phyloP scores from a whole-genome alignment of 148 eudicot genomes.

The Silene uniflora region DNA sequence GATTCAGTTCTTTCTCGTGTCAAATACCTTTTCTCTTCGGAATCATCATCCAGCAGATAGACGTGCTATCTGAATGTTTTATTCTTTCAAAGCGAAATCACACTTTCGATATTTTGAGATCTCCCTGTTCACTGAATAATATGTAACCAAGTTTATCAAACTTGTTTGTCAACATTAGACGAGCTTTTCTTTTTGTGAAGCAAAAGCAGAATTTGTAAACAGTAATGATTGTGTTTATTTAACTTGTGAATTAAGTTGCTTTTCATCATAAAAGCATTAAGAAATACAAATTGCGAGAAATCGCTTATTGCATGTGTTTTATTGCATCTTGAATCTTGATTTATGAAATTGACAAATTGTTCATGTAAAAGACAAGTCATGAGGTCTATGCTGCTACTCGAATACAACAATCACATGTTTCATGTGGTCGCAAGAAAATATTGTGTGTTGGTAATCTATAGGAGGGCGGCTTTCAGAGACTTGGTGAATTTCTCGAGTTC shows the following conservation, averaged over 20 bases:
- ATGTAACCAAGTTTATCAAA: conserved; percentile 15
- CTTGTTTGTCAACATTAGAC: background rate
- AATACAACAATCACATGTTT: background rate
- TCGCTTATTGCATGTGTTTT: no score
- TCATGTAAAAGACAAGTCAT: no score
- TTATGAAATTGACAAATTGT: no score
- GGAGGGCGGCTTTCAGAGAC: conserved; percentile 54
- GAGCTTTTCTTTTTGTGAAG: conserved; percentile 5
- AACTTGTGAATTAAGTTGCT: background rate
- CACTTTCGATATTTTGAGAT: conserved; percentile 15
- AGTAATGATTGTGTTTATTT: conserved; percentile 3
- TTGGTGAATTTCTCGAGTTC: conserved; percentile 54
- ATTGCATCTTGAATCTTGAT: no score
- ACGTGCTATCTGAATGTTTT: conserved; percentile 1
- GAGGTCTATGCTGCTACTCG: no score
- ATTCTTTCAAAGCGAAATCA: background rate
- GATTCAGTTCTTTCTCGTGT: conserved; percentile 94
- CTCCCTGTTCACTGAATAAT: conserved; percentile 20
- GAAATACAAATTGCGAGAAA: no score
- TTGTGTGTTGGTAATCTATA: conserved; percentile 8
- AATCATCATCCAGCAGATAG: conserved; percentile 61
- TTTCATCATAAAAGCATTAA: no score
- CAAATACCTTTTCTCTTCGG: conserved; percentile 74
- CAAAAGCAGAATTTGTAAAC: background rate
- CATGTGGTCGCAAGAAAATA: background rate